Conservation (phyloP, 768 basidiomycete genomes). For the Tulasnella sp. region DNA sequence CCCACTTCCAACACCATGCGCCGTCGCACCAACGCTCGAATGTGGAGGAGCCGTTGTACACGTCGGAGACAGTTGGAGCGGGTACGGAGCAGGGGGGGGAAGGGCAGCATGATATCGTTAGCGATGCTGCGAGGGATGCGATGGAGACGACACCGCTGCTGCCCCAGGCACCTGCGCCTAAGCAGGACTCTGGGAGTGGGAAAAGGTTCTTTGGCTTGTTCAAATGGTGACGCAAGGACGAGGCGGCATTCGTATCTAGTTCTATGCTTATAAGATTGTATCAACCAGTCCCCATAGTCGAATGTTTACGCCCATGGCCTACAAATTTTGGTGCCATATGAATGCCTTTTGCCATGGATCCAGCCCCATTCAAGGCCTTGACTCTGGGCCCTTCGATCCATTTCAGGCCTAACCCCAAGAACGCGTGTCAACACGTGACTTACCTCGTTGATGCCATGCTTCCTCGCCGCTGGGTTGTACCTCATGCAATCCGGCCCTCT, state of each 20-base stretch:
- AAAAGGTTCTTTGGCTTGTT: not conserved
- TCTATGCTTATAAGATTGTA: too few relatives aligned
- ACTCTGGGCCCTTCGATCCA: too few relatives aligned
- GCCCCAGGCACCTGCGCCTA: not conserved
- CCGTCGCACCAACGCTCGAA: not conserved
- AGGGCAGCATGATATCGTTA: not conserved
- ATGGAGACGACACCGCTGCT: conserved; percentile 9
- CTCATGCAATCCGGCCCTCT: not conserved
- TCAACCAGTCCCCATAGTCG: too few relatives aligned
- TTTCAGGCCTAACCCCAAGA: too few relatives aligned
- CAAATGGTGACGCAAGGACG: not conserved
- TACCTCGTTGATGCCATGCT: not conserved
- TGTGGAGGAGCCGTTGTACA: not conserved
- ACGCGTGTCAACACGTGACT: too few relatives aligned
- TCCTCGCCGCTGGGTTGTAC: not conserved
- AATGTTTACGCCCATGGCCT: too few relatives aligned
- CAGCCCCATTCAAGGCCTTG: too few relatives aligned
- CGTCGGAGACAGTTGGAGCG: not conserved
- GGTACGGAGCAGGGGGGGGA: conserved; percentile 3
- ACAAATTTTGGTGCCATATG: too few relatives aligned
- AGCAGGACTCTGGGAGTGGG: not conserved
- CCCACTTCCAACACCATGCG: conserved; percentile 10
- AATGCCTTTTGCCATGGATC: too few relatives aligned
- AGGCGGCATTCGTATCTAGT: too few relatives aligned
- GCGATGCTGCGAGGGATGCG: conserved; percentile 1